phyloP scores from a whole-genome alignment of 805 yeast genomes.

The Sugiyamaella floridensis region DNA sequence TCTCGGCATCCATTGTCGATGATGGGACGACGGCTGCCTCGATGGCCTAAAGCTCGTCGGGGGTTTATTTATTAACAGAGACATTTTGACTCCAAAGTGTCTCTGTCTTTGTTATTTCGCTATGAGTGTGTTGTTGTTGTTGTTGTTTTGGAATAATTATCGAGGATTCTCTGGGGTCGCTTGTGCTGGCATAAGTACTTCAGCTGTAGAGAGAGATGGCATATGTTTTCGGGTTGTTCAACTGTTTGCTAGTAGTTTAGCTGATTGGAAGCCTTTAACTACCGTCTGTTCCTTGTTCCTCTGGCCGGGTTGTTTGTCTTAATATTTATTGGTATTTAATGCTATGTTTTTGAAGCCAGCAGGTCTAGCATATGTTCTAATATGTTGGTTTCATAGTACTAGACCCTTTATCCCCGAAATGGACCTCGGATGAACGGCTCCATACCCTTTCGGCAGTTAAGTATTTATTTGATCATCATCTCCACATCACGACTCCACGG shows the following conservation, averaged over 20 bases:
- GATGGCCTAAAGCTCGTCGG: neutral
- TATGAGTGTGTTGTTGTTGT: neutral
- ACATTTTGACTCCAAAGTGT: neutral
- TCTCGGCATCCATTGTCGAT: constrained; percentile 28
- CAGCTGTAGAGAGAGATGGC: too few species aligned
- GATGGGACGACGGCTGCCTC: constrained; percentile 7
- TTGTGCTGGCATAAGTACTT: too few species aligned
- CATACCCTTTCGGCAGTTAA: neutral
- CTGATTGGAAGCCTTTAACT: too few species aligned
- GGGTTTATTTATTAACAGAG: neutral
- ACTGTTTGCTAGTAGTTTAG: too few species aligned
- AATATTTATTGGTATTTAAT: too few species aligned
- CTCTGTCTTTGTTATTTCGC: neutral
- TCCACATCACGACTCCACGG: neutral
- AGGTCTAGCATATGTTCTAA: too few species aligned
- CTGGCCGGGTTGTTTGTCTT: too few species aligned
- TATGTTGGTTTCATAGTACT: too few species aligned
- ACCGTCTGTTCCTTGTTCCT: too few species aligned
- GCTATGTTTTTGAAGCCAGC: too few species aligned
- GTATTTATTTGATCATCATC: neutral
- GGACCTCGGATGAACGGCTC: neutral
- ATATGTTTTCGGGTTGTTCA: too few species aligned
- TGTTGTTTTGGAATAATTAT: constrained; percentile 6
- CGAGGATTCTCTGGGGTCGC: neutral
- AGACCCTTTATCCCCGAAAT: too few species aligned